Evolutionary conservation across 805 yeast genomes (phyloP), one percentile per base, ranked within the genome.

Genomic region (Blastobotrys parvus): DNA sequence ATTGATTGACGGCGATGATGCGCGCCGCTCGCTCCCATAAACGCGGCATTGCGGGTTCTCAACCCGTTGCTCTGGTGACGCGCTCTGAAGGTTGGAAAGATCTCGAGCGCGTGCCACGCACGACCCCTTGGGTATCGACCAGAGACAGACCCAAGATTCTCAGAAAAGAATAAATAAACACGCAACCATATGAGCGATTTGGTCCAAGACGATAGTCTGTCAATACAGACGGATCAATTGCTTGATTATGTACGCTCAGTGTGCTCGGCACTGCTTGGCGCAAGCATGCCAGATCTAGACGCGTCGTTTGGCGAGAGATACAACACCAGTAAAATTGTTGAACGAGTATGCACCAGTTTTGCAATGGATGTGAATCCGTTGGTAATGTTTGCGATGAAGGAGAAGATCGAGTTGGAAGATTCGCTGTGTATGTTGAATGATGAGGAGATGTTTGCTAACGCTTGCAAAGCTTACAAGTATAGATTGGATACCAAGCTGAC

Each of bases 371-470:
- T 48, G 21, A 42, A 46, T 11, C 49, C 59, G 7, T 42, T 47
- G 23, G 59, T 52, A 6, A 19, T 59, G 10, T 59, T 57, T 42
- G 35, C 58, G 21, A 33, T 48, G 30, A 50, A 54, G 39, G 49
- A 47, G 15, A n/a, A 13, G n/a, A 16, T 38, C 31, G 20, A 19
- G 27, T 30, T 42, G 30, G 43, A 37, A 35, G 34, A 38, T 31
- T 7, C 18, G 36, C 11, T 20, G 30, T 6, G 32, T 27, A 13
- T 19, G 32, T 7, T 41, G 40, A 10, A 22, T 29, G 17, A n/a
- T 5, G 23, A n/a, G 6, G 16, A 7, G 19, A 17, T 27, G 29
- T 32, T 15, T 27, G 21, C 13, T 36, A 36, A n/a, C 8, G 3
- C 20, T 18, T 13, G 30, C 21, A 18, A 27, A 33, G 27, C 25